Evolutionary conservation across 2,329 filamentous ascomycete species (phyloP).

Genomic region (Exophiala sp.): DNA sequence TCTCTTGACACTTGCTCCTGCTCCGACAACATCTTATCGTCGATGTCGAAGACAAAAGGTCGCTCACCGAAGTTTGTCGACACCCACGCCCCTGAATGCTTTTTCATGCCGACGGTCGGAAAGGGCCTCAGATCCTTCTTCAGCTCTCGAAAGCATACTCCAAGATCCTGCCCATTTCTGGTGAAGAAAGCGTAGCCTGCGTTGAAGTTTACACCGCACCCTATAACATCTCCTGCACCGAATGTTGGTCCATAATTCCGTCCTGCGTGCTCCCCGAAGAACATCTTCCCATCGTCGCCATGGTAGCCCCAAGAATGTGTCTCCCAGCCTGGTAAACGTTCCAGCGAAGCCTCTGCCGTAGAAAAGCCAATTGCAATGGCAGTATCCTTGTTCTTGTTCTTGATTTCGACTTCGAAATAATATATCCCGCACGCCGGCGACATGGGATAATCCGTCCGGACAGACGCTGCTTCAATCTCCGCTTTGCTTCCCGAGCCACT

Average conservation of each 20-base stretch:
- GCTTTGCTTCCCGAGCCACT: constrained; percentile 51
- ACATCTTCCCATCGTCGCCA: constrained; percentile 60
- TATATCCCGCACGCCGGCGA: constrained; percentile 87
- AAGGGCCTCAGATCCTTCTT: constrained; percentile 38
- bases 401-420: constrained; percentile 74
- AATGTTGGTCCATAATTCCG: constrained; percentile 58
- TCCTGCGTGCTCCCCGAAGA: constrained; percentile 51
- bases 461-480: constrained; percentile 70
- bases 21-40: constrained; percentile 65
- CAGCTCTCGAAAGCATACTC: constrained; percentile 47
- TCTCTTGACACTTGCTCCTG: constrained; percentile 53
- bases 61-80: constrained; percentile 59
- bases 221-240: constrained; percentile 54
- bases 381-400: constrained; percentile 60
- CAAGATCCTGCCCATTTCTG: constrained; percentile 55
- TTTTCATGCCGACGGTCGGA: constrained; percentile 62
- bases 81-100: constrained; percentile 52
- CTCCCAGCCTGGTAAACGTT: constrained; percentile 60
- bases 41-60: constrained; percentile 87
- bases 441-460: constrained; percentile 80
- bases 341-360: constrained; percentile 52
- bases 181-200: constrained; percentile 59
- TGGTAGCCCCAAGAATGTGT: constrained; percentile 61
- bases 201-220: constrained; percentile 60
- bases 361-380: constrained; percentile 56